Evolutionary conservation across 106 monocot species (phyloP).

Genomic region (Allium cepa): DNA sequence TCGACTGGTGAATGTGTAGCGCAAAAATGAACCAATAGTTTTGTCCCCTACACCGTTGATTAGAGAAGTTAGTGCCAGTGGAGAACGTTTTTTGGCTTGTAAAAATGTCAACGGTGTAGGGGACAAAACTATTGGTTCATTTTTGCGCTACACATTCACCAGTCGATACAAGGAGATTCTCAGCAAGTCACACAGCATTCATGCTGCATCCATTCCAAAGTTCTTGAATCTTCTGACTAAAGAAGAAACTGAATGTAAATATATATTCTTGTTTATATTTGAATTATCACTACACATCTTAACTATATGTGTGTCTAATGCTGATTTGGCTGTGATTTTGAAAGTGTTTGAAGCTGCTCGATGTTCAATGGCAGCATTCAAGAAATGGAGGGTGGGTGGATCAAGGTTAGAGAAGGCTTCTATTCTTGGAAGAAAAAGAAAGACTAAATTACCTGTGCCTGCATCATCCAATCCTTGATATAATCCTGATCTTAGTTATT

Average conservation of each 20-base stretch:
- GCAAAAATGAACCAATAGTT: slow-evolving; percentile 48
- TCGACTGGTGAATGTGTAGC: slow-evolving; percentile 46
- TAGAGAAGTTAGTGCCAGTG: not conserved
- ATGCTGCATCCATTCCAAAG: slow-evolving; percentile 23
- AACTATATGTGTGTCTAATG: not conserved
- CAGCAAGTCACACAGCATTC: slow-evolving; percentile 53
- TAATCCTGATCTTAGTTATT: too few species aligned
- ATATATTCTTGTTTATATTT: not conserved
- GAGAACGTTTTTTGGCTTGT: too few species aligned
- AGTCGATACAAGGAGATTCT: slow-evolving; percentile 58
- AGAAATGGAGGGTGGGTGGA: slow-evolving; percentile 53
- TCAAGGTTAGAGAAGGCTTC: slow-evolving; percentile 55
- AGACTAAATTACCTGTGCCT: slow-evolving; percentile 8
- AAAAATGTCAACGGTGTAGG: not conserved
- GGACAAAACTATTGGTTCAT: slow-evolving; percentile 40
- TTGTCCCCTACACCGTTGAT: slow-evolving; percentile 8
- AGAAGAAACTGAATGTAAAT: slow-evolving; percentile 47
- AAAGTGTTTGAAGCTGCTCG: slow-evolving; percentile 62
- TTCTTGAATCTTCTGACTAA: slow-evolving; percentile 39
- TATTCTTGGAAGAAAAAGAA: slow-evolving; percentile 68
- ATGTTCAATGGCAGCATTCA: slow-evolving; percentile 50
- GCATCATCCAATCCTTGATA: slow-evolving; percentile 6
- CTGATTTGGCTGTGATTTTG: not conserved
- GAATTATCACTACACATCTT: not conserved
- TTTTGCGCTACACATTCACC: slow-evolving; percentile 47